Base-by-base conservation (phyloP, 805 yeast species). In the Hanseniaspora jakobsenii region DNA sequence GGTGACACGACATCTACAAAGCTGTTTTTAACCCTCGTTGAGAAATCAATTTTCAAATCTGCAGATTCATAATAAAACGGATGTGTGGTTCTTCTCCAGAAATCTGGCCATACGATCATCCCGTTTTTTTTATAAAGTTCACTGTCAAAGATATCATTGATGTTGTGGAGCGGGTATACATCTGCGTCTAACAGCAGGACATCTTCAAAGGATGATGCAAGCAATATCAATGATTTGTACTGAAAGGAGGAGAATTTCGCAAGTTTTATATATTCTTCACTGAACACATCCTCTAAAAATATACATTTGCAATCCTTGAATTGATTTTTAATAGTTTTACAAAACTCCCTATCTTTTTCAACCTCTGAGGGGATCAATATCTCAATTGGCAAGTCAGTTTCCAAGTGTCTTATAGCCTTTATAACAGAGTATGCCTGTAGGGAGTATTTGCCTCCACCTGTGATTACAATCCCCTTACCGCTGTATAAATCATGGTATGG, bases 11-110 rank as follows among this genome's bases (percentile, higher is more conserved):
- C 56, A 57, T 52, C 69, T 51, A 58, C 51, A 14, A 55, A 50
- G n/a, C n/a, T n/a, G 38, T 56, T 52, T 59, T 72, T 49, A 47
- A 64, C 63, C 18, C 60, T 64, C 43, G 51, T 63, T 44, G 49
- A 63, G 31, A 56, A 53, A 23, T 72, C 69, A 2, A 75, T 63
- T 38, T 63, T 51, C 9, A 75, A 63, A 2, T 75, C 82, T 0
- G 83, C 84, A 51, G 84, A 75, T 26, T 73, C 71, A 59, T 81
- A 84, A 53, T 71, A 79, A 30, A 64, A 63, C 4, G 94, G 94
- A 1, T 82, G 73, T 1, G 87, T 81, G 6, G 89, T 76, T 51
- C 94, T 70, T 59, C 78, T 73, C 94, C 94, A 84, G 58, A 77
- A 84, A 60, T 84, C 95, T 1, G 94, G 93, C 89, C 93, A 84